Percentiles rank a stretch among this genome's conserved stretches.
These are phyloP conservation scores for Sarcodon aspratus DNA, from an alignment of 768 basidiomycete species.

Conservation along the genomic window DNA sequence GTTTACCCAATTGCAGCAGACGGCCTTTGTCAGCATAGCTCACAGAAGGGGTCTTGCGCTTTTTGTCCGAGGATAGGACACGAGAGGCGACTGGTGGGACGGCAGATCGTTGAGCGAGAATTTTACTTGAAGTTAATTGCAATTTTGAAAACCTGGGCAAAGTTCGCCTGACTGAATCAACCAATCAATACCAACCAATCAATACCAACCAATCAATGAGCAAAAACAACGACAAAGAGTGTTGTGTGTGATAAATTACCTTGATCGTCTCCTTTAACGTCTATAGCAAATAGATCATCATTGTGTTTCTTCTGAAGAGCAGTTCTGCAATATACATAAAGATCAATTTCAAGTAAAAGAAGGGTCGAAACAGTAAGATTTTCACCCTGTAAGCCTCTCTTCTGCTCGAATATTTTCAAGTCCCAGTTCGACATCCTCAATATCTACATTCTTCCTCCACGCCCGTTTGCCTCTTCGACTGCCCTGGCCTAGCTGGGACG, in stretches of 20 bases:
- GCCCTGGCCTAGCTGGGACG: slow-evolving; percentile 52
- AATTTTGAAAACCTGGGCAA: slow-evolving; percentile 42
- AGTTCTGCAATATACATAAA: slow-evolving; percentile 26
- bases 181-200: neutral
- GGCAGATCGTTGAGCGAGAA: slow-evolving; percentile 79
- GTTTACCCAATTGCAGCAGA: slow-evolving; percentile 66
- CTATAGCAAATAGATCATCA: slow-evolving; percentile 69
- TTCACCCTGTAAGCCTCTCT: slow-evolving; percentile 72
- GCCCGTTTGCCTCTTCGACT: slow-evolving; percentile 87
- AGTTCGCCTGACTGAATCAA: slow-evolving; percentile 40
- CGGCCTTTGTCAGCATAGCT: slow-evolving; percentile 64
- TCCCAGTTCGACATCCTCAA: slow-evolving; percentile 65
- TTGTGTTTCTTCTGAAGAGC: slow-evolving; percentile 57
- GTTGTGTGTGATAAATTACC: slow-evolving; percentile 28
- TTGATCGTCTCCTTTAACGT: slow-evolving; percentile 67
- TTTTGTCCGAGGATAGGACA: slow-evolving; percentile 20
- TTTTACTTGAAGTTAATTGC: slow-evolving; percentile 60
- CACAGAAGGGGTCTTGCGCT: slow-evolving; percentile 32
- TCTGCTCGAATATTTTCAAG: slow-evolving; percentile 72
- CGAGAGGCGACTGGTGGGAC: slow-evolving; percentile 77
- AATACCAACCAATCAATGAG: neutral
- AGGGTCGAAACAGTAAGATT: neutral
- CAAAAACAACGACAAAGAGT: neutral
- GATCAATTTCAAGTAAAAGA: neutral
- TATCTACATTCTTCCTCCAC: slow-evolving; percentile 90